Evolutionary conservation across 805 yeast species (phyloP), one percentile per base, ranked within the genome.

Genomic region (Candida coleopterorum): DNA sequence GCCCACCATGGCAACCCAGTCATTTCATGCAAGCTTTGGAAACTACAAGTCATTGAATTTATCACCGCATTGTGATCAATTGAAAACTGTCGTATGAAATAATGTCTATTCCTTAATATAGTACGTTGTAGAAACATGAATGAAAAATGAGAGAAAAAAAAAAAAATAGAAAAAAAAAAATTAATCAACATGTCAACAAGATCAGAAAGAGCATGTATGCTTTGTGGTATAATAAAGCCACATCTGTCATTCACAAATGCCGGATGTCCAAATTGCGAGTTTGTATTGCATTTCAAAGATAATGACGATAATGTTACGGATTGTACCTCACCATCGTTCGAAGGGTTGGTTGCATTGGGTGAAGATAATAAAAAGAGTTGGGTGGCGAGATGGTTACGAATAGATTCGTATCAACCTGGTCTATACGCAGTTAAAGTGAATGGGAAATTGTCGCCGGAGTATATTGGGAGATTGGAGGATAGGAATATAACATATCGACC

Each of bases 251-350:
- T 93, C 57, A 77, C 84, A 34, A 80, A 79, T 40, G 77, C 77
- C 14, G 97, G 97, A 6, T 90, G 98, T 61, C 97, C 98, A 10
- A 90, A 90, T 69, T 90, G 98, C 64, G 97, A 87, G 52, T 79
- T 89, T 36, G 77, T 90, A 20, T 72, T 90, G 51, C 88, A 84
- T 47, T 78, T 74, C 51, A 74, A 72, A 32, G 82, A 79, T 51
- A 81, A 81, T 41, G 96, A 93, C 51, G 95, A 88, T 35, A 79
- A 83, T 14, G 76, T 86, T 25, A 84, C 85, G 34, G 96, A 88
- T 53, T 87, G 96, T 59, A 93, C 97, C 5, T 87, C 96, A 14
- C 97, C 97, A 26, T 79, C 96, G 0, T 90, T 88, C 56, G 98
- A 90, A 66, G 98, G 98, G 0, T 67, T 85, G 23, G 95, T 90